phyloP scores from a whole-genome alignment of 1,284 basidiomycete genomes.

The Ceratobasidium sp. region DNA sequence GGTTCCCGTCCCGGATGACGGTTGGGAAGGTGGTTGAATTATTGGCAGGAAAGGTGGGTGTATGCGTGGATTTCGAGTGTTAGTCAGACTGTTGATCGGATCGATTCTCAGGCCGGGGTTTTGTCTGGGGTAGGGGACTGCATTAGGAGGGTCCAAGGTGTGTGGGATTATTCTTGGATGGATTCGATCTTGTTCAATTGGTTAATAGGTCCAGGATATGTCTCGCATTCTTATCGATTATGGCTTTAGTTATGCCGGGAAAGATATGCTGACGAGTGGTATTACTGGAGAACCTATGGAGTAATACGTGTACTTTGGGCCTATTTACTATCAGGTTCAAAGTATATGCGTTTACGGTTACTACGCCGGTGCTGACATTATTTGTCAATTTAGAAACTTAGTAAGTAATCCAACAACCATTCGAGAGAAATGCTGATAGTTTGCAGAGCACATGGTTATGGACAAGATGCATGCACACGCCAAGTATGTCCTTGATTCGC shows the following conservation, averaged over 20 bases:
- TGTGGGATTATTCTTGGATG: background rate
- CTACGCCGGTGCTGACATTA: conserved; percentile 39
- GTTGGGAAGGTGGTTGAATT: conserved; percentile 99
- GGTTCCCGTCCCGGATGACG: conserved; percentile 99
- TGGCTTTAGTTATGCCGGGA: conserved; percentile 97
- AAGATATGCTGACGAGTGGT: conserved; percentile 98
- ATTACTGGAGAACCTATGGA: conserved; percentile 97
- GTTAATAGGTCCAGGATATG: conserved; percentile 92
- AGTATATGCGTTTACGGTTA: conserved; percentile 48
- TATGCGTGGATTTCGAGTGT: conserved; percentile 44
- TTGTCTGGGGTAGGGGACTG: conserved; percentile 89
- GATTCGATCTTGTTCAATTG: background rate
- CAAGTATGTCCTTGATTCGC: conserved; percentile 62
- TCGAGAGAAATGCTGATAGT: conserved; percentile 45
- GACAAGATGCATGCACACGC: conserved; percentile 99
- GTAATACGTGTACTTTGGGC: conserved; percentile 98
- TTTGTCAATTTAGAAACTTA: conserved; percentile 71
- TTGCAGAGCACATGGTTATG: conserved; percentile 93
- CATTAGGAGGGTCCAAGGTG: conserved; percentile 97
- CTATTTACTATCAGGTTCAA: conserved; percentile 98
- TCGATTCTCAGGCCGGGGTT: conserved; percentile 78
- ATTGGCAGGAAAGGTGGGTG: conserved; percentile 86
- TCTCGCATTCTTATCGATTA: conserved; percentile 92
- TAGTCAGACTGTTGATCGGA: conserved; percentile 29
- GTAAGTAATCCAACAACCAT: conserved; percentile 59